Base-by-base conservation (phyloP, 805 yeast genomes). In the Candida dajiaensis region DNA sequence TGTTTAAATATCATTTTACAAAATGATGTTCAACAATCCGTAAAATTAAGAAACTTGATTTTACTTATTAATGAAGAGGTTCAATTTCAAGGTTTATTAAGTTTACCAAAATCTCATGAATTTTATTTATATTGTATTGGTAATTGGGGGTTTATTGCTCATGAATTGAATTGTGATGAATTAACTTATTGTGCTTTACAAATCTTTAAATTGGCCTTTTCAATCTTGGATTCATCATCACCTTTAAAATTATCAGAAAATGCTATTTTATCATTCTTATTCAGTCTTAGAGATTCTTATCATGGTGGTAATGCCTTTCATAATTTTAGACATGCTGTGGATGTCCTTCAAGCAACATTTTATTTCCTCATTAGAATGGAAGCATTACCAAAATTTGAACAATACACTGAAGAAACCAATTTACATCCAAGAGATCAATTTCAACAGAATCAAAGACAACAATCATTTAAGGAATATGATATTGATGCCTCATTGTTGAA, bases 321-420 rank as follows among this genome's bases (percentile, higher is more conserved):
- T 69, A 90, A 92, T 66, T 94, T 90, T 62, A 77, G 95, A 55
- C 99, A 94, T 66, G 97, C 96, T 0, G 85, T 89, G 16, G 99
- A 94, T 67, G 99, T 94, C 9, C 68, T 90, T 59, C 99, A 94
- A 67, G 96, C 95, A 2, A 80, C 92, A 28, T 83, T 85, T 68
- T 83, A 74, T 62, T 79, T 83, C 48, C 68, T 83, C 2, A 44
- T 63, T 6, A 53, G 62, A 18, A 44, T 60, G n/a, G 51, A 56
- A 16, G 52, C 63, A 7, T 46, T 62, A 22, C 62, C 56, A 22
- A 48, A 42, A 10, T 59, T 59, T 40, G 38, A 40, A 3, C 50
- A 57, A 38, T 60, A 47, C 42, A 51, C 61, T 5, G 45, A 46
- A 18, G 46, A 52, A 39, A 38, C 44, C 21, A 38, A 31, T 4